Percentiles rank a stretch among this genome's conserved stretches.
phyloP scores from a whole-genome alignment of 2,329 filamentous ascomycete species.

The Domatiomyces globalis region DNA sequence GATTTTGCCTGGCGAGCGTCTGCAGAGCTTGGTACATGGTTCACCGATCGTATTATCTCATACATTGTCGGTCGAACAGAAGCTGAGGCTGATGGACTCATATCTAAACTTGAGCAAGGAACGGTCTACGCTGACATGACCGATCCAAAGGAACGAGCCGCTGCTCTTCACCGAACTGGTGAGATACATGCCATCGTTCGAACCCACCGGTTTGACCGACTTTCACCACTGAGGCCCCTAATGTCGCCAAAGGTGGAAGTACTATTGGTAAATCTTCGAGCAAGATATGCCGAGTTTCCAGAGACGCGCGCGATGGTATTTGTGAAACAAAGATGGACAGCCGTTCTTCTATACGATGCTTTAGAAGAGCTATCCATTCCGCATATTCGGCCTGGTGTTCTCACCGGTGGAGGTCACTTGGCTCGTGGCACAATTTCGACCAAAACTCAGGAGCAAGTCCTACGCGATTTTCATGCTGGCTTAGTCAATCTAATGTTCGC shows the following conservation, averaged over 20 bases:
- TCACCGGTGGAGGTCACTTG: slow-evolving; percentile 48
- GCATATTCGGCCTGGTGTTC: slow-evolving; percentile 45
- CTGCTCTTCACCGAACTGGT: slow-evolving; percentile 5
- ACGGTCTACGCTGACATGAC: slow-evolving; percentile 4
- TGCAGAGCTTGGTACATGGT: slow-evolving; percentile 65
- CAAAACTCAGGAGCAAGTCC: slow-evolving; percentile 56
- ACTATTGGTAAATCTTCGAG: slow-evolving; percentile 46
- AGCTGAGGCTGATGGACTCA: slow-evolving; percentile 4
- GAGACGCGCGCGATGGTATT: slow-evolving; percentile 72
- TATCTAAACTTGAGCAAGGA: slow-evolving; percentile 10
- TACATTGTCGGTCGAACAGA: slow-evolving; percentile 42
- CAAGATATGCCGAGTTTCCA: slow-evolving; percentile 46
- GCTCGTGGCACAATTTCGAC: slow-evolving; percentile 53
- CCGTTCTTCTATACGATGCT: slow-evolving; percentile 55
- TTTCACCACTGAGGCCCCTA: slow-evolving; percentile 24
- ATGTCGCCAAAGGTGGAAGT: slow-evolving; percentile 56
- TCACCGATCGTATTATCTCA: slow-evolving; percentile 67
- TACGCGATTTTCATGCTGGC: slow-evolving; percentile 50
- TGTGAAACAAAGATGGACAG: slow-evolving; percentile 64
- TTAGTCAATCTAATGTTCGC: slow-evolving; percentile 48
- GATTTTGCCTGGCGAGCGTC: slow-evolving; percentile 45
- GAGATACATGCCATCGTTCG: slow-evolving; percentile 9
- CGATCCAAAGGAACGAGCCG: slow-evolving; percentile 5
- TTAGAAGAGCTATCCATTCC: slow-evolving; percentile 46
- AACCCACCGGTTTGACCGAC: slow-evolving; percentile 7